Evolutionary conservation across 1,139 yeast genomes (phyloP).

Genomic region (Lodderomyces pseudojiufengensis): DNA sequence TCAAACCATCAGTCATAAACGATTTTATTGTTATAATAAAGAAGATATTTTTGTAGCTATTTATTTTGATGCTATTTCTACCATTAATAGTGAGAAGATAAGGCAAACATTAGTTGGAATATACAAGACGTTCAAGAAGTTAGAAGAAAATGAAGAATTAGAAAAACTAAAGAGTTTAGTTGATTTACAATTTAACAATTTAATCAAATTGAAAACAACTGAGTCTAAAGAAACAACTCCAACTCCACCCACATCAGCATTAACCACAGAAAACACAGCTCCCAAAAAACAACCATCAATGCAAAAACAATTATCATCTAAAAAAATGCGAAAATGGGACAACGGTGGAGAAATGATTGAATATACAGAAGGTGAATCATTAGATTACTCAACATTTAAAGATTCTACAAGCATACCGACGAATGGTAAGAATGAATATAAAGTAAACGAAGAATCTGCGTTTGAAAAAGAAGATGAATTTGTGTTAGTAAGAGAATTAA

Average conservation of each 20-base stretch:
- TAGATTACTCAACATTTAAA: constrained; percentile 32
- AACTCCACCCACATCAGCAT: constrained; percentile 4
- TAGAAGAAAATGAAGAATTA: constrained; percentile 25
- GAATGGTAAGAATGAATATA: constrained; percentile 27
- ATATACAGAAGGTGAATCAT: constrained; percentile 19
- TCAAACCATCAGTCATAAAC: constrained; percentile 28
- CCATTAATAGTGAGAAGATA: constrained; percentile 40
- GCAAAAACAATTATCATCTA: constrained; percentile 12
- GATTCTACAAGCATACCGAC: constrained; percentile 34
- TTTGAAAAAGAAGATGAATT: constrained; percentile 39
- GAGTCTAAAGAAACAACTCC: constrained; percentile 10
- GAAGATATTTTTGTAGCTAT: constrained; percentile 34
- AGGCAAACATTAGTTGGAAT: constrained; percentile 32
- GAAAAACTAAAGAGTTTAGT: constrained; percentile 32
- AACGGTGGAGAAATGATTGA: constrained; percentile 38
- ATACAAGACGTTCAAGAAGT: constrained; percentile 31
- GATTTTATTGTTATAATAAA: constrained; percentile 33
- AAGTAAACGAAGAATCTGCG: constrained; percentile 28
- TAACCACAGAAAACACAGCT: constrained; percentile 16
- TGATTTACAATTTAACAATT: constrained; percentile 37
- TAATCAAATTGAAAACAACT: constrained; percentile 29
- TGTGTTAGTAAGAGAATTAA: constrained; percentile 42
- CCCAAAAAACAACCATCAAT: not conserved
- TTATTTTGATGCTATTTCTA: constrained; percentile 40
- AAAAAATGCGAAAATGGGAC: constrained; percentile 49